phyloP scores from a whole-genome alignment of 441 rosid genomes.

The Erodium texanum region DNA sequence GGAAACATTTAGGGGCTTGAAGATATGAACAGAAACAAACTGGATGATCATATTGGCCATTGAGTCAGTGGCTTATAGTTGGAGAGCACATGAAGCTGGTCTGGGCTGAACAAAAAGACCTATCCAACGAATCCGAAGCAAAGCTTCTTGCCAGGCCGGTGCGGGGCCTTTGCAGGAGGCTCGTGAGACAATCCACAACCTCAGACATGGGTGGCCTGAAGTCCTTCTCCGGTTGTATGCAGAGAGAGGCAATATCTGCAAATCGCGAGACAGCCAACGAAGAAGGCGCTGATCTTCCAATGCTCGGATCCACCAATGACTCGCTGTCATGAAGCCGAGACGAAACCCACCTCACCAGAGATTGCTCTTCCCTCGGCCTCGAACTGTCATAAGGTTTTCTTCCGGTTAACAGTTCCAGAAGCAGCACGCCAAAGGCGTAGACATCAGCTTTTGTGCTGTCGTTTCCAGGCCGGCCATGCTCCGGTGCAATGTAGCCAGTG shows the following conservation, averaged over 20 bases:
- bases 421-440: constrained; percentile 81
- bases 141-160: constrained; percentile 25
- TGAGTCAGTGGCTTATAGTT: constrained; percentile 31
- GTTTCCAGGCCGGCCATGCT: constrained; percentile 58
- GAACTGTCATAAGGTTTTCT: constrained; percentile 74
- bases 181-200: constrained; percentile 53
- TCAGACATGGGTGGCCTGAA: constrained; percentile 71
- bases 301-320: constrained; percentile 56
- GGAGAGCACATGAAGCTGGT: constrained; percentile 63
- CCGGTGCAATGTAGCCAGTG: constrained; percentile 78
- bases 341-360: constrained; percentile 76
- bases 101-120: constrained; percentile 56
- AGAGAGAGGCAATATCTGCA: constrained; percentile 68
- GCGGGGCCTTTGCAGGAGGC: constrained; percentile 39
- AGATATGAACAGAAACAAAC: neutral
- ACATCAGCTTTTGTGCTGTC: constrained; percentile 62
- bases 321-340: constrained; percentile 65
- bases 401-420: constrained; percentile 84
- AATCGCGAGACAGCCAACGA: constrained; percentile 52
- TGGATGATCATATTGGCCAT: neutral
- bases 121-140: constrained; percentile 44
- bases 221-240: constrained; percentile 72
- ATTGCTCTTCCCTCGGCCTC: constrained; percentile 50
- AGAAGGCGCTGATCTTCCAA: constrained; percentile 40
- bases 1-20: no score